Evolutionary conservation across 2,329 filamentous ascomycete species (phyloP).

Genomic region (Talaromyces pinophilus): DNA sequence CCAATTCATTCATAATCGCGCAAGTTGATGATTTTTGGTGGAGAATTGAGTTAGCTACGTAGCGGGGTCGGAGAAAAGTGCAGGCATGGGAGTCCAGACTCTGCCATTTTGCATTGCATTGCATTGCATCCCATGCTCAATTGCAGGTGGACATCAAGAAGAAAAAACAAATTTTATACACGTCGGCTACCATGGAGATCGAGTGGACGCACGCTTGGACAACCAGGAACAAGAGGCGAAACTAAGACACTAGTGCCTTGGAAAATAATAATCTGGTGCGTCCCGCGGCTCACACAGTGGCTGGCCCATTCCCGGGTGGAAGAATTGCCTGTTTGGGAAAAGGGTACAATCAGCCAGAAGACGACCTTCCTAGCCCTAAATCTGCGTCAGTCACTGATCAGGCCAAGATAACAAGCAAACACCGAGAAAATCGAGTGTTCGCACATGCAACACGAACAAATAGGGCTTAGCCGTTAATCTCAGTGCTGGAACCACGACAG

Average conservation of each 20-base stretch:
- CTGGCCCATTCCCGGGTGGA: not conserved
- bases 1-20: not conserved
- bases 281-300: not conserved
- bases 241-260: not conserved
- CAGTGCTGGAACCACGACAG: not conserved
- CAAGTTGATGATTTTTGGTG: not conserved
- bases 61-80: constrained; percentile 1
- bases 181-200: not conserved
- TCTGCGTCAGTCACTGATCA: not conserved
- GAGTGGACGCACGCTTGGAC: not conserved
- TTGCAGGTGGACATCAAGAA: not conserved
- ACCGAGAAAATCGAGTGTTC: not conserved
- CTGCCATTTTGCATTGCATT: constrained; percentile 1
- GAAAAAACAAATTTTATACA: not conserved
- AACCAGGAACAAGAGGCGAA: not conserved
- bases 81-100: not conserved
- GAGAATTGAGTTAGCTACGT: not conserved
- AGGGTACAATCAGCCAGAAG: not conserved
- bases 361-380: constrained; percentile 13
- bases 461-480: not conserved
- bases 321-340: constrained; percentile 2
- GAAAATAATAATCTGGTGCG: constrained; percentile 5
- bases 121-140: constrained; percentile 12
- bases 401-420: constrained; percentile 6
- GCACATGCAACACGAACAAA: not conserved